Conservation (phyloP, 1,284 basidiomycete genomes). For the Microbotryum silenes-acaulis region DNA sequence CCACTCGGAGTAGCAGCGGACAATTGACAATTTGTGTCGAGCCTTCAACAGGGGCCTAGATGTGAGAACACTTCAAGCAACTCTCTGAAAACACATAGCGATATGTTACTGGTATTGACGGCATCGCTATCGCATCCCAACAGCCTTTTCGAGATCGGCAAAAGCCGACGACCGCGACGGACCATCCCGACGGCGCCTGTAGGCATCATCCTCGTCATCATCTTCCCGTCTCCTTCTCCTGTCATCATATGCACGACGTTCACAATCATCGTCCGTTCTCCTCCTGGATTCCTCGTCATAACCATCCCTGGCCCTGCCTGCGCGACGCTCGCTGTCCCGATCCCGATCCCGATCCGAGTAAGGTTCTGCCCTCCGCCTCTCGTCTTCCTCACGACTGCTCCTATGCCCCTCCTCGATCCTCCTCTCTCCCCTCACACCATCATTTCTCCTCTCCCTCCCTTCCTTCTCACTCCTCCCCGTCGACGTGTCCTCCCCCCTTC, state of each 20-base stretch:
- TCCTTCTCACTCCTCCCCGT: neutral
- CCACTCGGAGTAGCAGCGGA: no score
- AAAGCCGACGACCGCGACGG: conserved; percentile 6
- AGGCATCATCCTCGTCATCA: neutral
- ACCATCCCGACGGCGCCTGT: neutral
- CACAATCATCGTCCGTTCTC: conserved; percentile 2
- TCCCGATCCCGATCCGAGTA: no score
- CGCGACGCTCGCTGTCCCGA: no score
- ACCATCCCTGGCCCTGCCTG: neutral
- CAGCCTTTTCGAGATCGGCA: conserved; percentile 19
- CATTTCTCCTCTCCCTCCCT: neutral
- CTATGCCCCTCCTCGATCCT: neutral
- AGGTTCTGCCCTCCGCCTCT: no score
- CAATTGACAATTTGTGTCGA: no score
- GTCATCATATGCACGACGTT: conserved; percentile 7
- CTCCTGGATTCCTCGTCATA: neutral
- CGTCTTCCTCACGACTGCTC: neutral
- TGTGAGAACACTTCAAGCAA: no score
- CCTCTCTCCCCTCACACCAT: neutral
- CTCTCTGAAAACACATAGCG: no score
- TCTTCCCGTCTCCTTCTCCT: neutral
- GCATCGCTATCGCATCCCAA: no score
- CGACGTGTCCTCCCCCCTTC: neutral
- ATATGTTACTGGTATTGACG: no score
- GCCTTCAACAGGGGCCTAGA: no score